Conservation (phyloP, 2,329 filamentous ascomycete genomes). For the Aureobasidium sp. region DNA sequence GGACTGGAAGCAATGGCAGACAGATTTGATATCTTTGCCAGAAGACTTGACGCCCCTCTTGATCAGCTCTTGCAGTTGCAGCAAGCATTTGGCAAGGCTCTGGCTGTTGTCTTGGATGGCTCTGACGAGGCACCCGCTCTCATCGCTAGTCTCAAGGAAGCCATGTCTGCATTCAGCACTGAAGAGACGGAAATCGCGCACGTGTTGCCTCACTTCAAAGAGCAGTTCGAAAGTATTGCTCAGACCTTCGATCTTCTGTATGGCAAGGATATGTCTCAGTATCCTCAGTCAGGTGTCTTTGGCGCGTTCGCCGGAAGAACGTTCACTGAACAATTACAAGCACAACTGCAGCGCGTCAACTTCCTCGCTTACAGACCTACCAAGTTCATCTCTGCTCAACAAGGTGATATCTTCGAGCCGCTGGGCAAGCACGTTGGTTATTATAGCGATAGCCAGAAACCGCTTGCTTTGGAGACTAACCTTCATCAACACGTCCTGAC, state of each 20-base stretch:
- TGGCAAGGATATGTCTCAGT: not conserved
- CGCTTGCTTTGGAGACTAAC: not conserved
- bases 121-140: slow-evolving; percentile 8
- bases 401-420: not conserved
- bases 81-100: slow-evolving; percentile 8
- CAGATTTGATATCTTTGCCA: slow-evolving; percentile 31
- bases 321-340: not conserved
- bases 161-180: slow-evolving; percentile 19
- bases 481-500: slow-evolving; percentile 1
- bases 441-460: not conserved
- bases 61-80: slow-evolving; percentile 20
- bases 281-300: not conserved
- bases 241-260: slow-evolving; percentile 32
- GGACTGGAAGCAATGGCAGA: slow-evolving; percentile 38
- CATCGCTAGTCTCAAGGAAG: slow-evolving; percentile 28
- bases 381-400: not conserved
- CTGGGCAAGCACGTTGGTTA: slow-evolving; percentile 8
- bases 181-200: slow-evolving; percentile 17
- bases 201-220: slow-evolving; percentile 32
- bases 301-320: not conserved
- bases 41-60: slow-evolving; percentile 19
- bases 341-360: not conserved
- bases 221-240: slow-evolving; percentile 37
- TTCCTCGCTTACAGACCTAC: slow-evolving; percentile 7
- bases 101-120: slow-evolving; percentile 4